Evolutionary conservation across 2,329 filamentous ascomycete species (phyloP), one percentile per base, ranked within the genome.

Genomic region (Didymella sp.): DNA sequence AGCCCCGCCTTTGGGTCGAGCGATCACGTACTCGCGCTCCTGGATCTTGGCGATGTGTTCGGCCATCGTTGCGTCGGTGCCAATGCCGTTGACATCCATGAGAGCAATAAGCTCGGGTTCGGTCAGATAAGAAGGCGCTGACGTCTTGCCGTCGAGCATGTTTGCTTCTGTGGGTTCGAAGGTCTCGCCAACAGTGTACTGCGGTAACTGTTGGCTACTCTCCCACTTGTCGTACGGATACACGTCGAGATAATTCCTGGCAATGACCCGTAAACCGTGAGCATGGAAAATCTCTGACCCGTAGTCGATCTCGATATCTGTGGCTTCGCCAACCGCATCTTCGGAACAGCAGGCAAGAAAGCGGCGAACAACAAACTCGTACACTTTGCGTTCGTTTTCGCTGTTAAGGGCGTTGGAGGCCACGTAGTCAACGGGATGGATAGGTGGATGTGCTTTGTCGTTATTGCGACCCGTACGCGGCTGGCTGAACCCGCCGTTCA

Each of bases 11-110:
- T 77, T 82, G 70, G 82, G 72, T 78, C 86, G 72, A 72, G 89
- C 88, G 54, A 87, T 85, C 46, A 92, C 94, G 70, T 99, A 99
- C 66, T 93, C 84, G 58, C 95, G 84, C 56, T 93, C 87, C 76
- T 98, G 92, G 68, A 99, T 96, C 77, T 94, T 99, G 57, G 91
- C 87, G 69, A 99, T 99, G 73, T 99, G 95, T 69, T 99, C 95
- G 0, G 95, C 95, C 95, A 99, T 99, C 1, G 95, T 99, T 6
- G 95, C 95, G 78, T 99, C 95, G 9, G 95, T 99, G 12, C 95
- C 95, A 62, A 99, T 99, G 2, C 95, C 95, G 73, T 99, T 99
- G 41, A 92, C 93, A 78, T 99, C 95, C 95, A 99, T 99, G 11
- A 99, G 84, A 3, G 89, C 90, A 72, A 99, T 96, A 24, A 99